These are phyloP conservation scores for Grosmannia penicillata DNA, from an alignment of 2,329 filamentous ascomycete genomes.

Conservation along the genomic window DNA sequence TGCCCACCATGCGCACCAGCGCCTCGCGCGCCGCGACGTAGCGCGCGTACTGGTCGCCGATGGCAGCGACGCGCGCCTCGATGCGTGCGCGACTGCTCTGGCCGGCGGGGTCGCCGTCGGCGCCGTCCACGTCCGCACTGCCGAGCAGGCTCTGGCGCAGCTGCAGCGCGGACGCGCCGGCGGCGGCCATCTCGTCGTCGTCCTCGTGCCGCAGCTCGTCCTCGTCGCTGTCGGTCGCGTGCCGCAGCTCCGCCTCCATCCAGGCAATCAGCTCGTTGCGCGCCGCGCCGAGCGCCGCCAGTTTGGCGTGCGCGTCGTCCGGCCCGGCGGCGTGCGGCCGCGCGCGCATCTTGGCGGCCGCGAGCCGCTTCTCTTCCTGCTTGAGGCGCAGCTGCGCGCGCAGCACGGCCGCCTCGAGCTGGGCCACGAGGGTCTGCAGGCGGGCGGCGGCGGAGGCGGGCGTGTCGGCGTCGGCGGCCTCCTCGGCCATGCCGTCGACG, in stretches of 20 bases:
- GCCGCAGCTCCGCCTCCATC: constrained; percentile 48
- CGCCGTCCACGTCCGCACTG: no score
- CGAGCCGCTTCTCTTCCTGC: constrained; percentile 40
- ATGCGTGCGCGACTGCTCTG: constrained; percentile 15
- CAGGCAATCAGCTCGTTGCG: constrained; percentile 47
- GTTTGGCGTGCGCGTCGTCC: constrained; percentile 20
- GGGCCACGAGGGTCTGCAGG: constrained; percentile 30
- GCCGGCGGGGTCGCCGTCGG: background rate
- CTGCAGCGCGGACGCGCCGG: constrained; percentile 8
- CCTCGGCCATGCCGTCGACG: constrained; percentile 31
- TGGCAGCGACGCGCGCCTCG: constrained; percentile 25
- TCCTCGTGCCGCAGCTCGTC: constrained; percentile 18
- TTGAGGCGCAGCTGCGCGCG: constrained; percentile 41
- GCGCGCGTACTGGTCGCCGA: constrained; percentile 37
- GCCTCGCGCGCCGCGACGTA: constrained; percentile 35
- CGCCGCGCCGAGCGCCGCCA: constrained; percentile 39
- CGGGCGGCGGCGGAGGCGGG: constrained; percentile 21
- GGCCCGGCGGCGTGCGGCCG: constrained; percentile 8
- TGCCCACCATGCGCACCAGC: constrained; percentile 22
- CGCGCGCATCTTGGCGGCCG: constrained; percentile 26
- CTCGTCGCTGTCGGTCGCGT: constrained; percentile 26
- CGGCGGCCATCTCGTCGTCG: constrained; percentile 8
- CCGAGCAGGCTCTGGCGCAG: constrained; percentile 9
- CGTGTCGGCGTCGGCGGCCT: constrained; percentile 13
- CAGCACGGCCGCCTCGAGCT: constrained; percentile 43